Conservation (phyloP, 192 early-diverging fungal species). For the Neocallimastix lanati region DNA sequence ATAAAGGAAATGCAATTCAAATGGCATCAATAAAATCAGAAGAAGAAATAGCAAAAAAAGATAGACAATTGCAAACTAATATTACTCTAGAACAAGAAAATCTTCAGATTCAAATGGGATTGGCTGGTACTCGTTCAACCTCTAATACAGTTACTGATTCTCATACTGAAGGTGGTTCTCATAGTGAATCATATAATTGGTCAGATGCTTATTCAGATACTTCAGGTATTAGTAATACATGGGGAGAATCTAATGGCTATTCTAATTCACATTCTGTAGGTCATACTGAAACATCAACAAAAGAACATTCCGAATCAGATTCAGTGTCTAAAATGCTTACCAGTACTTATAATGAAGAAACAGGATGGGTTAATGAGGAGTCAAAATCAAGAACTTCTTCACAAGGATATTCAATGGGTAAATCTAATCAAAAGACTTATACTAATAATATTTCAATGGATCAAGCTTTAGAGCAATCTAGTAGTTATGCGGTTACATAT, state of each 20-base stretch:
- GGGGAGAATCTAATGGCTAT: not conserved
- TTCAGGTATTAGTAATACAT: not conserved
- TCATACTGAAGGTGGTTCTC: too few relatives aligned
- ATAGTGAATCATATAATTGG: too few relatives aligned
- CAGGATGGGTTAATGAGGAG: not conserved
- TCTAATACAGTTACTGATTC: too few relatives aligned
- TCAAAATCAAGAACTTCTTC: not conserved
- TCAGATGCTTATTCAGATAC: not conserved
- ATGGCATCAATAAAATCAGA: too few relatives aligned
- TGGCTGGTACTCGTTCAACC: too few relatives aligned
- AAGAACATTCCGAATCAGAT: not conserved
- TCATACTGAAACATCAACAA: not conserved
- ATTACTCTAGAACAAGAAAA: too few relatives aligned
- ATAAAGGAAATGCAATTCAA: too few relatives aligned
- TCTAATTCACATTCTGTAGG: not conserved
- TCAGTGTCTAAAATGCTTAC: not conserved
- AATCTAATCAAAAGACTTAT: not conserved
- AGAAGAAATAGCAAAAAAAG: too few relatives aligned
- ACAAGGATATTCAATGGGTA: not conserved
- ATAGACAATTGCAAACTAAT: too few relatives aligned
- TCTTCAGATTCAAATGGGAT: too few relatives aligned
- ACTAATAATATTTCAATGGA: not conserved
- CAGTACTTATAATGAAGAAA: not conserved
- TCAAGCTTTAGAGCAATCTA: not conserved
- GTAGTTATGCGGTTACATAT: too few relatives aligned